Conservation (phyloP, 805 yeast species). For the Maudiozyma bulderi region DNA sequence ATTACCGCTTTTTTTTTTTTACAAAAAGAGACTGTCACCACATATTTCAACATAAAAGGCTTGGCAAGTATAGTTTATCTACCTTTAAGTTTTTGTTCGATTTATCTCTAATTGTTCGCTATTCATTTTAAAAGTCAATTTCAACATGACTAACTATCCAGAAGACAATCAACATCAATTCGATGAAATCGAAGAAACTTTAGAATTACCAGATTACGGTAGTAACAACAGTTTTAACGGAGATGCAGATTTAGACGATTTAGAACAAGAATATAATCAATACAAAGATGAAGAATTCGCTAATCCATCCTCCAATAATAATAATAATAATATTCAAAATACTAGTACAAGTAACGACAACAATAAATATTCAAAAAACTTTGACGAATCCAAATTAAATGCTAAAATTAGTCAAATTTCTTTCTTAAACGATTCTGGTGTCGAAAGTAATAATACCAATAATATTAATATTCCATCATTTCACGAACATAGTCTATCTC, state of each 20-base stretch:
- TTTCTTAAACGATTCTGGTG: background rate
- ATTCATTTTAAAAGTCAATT: background rate
- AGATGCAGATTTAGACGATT: conserved; percentile 15
- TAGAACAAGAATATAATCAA: conserved; percentile 23
- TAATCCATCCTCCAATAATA: background rate
- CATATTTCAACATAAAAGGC: too few relatives aligned
- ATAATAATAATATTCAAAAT: background rate
- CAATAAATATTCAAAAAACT: too few relatives aligned
- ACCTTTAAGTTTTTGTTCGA: too few relatives aligned
- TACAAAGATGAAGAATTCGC: conserved; percentile 13
- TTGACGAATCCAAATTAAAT: background rate
- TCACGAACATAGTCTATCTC: conserved; percentile 14
- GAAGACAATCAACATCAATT: background rate
- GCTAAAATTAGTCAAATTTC: background rate
- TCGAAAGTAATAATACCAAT: background rate
- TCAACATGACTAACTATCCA: background rate
- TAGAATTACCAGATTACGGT: background rate
- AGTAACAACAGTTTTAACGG: background rate
- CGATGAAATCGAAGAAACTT: background rate
- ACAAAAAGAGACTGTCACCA: too few relatives aligned
- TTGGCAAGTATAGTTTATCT: too few relatives aligned
- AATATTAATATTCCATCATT: conserved; percentile 8
- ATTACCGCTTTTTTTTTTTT: too few relatives aligned
- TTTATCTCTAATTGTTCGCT: background rate
- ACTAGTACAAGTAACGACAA: background rate